These are phyloP conservation scores for Ustilaginoidea virens DNA, from an alignment of 2,329 filamentous ascomycete species.

Conservation along the genomic window DNA sequence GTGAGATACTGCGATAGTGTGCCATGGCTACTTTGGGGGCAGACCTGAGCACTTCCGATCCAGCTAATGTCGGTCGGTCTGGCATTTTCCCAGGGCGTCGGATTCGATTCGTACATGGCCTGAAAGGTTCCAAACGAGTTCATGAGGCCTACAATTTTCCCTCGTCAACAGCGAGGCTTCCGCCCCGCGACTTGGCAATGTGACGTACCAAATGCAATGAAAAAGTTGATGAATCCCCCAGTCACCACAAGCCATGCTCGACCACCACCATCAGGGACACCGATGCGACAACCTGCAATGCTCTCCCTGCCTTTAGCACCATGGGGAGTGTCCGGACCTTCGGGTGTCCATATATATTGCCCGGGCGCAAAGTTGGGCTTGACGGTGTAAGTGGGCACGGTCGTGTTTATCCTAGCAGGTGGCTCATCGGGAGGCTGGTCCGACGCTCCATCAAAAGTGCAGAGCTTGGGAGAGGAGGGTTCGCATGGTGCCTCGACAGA, in stretches of 20 bases:
- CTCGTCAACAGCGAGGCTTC: background rate
- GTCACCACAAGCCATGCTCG: constrained; percentile 17
- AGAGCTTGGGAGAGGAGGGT: too few relatives aligned
- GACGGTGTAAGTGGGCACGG: too few relatives aligned
- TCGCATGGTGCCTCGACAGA: too few relatives aligned
- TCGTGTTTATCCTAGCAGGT: too few relatives aligned
- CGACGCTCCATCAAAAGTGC: too few relatives aligned
- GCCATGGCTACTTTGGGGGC: background rate
- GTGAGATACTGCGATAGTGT: background rate
- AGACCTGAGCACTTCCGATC: constrained; percentile 21
- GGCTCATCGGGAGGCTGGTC: too few relatives aligned
- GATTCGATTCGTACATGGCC: constrained; percentile 26
- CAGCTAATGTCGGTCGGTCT: constrained; percentile 21
- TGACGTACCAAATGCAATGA: constrained; percentile 14
- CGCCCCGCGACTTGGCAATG: too few relatives aligned
- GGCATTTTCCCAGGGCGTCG: constrained; percentile 12
- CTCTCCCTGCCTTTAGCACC: background rate
- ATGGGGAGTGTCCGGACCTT: background rate
- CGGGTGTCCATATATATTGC: background rate
- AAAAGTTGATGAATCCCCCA: constrained; percentile 15
- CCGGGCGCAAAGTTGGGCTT: too few relatives aligned
- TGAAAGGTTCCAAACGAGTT: constrained; percentile 40
- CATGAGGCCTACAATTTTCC: constrained; percentile 12
- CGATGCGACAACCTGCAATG: background rate
- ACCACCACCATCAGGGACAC: constrained; percentile 11